These are phyloP conservation scores for Gnomoniopsis smithogilvyi DNA, from an alignment of 2,329 filamentous ascomycete species.

Conservation along the genomic window DNA sequence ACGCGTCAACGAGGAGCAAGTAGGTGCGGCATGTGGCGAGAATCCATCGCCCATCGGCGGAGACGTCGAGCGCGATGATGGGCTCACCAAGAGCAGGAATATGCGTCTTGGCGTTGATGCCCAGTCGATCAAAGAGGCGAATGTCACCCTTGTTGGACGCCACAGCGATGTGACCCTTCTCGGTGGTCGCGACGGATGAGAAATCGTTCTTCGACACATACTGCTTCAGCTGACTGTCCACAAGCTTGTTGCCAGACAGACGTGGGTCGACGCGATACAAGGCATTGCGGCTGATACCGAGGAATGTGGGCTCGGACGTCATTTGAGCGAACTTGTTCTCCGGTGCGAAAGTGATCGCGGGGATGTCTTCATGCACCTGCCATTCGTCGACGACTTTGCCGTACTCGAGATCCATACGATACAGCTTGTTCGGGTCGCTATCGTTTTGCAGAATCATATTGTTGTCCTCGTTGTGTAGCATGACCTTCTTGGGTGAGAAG, in stretches of 20 bases:
- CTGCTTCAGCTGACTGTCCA: slow-evolving; percentile 90
- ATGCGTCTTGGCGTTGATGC: slow-evolving; percentile 96
- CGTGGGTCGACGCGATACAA: slow-evolving; percentile 93
- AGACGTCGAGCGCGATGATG: slow-evolving; percentile 92
- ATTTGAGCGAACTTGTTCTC: slow-evolving; percentile 99
- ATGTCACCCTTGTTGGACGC: slow-evolving; percentile 97
- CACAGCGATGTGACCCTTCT: slow-evolving; percentile 94
- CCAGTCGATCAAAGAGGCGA: slow-evolving; percentile 90
- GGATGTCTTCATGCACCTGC: slow-evolving; percentile 96
- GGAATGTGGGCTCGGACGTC: slow-evolving; percentile 91
- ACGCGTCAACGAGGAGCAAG: slow-evolving; percentile 84
- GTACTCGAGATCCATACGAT: slow-evolving; percentile 96
- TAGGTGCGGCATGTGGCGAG: slow-evolving; percentile 93
- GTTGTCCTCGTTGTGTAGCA: slow-evolving; percentile 87
- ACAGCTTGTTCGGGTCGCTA: slow-evolving; percentile 83
- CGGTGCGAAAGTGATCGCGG: slow-evolving; percentile 85
- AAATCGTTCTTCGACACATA: slow-evolving; percentile 98
- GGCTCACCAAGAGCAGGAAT: slow-evolving; percentile 93
- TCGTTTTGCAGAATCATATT: slow-evolving; percentile 87
- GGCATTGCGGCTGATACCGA: slow-evolving; percentile 89
- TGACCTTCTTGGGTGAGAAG: slow-evolving; percentile 94
- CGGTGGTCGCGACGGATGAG: slow-evolving; percentile 88
- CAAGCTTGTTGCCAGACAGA: slow-evolving; percentile 84
- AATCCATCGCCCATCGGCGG: slow-evolving; percentile 93
- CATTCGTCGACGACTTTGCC: slow-evolving; percentile 98